Evolutionary conservation across 1,139 yeast species (phyloP).

Genomic region (Scheffersomyces parashehatae): DNA sequence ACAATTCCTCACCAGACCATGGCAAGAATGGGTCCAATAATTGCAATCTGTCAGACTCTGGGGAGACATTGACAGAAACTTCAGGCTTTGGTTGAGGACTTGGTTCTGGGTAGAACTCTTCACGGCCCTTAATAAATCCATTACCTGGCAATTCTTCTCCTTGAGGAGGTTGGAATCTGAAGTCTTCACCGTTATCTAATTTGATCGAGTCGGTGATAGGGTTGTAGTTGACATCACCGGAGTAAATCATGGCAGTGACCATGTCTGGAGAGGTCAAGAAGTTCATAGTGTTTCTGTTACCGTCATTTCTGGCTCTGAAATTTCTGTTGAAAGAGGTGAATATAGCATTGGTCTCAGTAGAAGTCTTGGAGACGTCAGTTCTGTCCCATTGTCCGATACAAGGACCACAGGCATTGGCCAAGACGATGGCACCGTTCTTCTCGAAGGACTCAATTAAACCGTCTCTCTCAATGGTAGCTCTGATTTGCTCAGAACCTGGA

Average conservation of each 20-base stretch:
- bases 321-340: constrained; percentile 96
- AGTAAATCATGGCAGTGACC: constrained; percentile 94
- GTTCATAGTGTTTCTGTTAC: constrained; percentile 95
- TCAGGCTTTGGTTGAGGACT: constrained; percentile 72
- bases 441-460: constrained; percentile 81
- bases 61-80: constrained; percentile 72
- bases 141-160: constrained; percentile 83
- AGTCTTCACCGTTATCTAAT: constrained; percentile 63
- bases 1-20: constrained; percentile 82
- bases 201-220: constrained; percentile 78
- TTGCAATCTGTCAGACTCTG: constrained; percentile 68
- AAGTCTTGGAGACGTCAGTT: constrained; percentile 59
- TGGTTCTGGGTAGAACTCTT: constrained; percentile 80
- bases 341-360: constrained; percentile 74
- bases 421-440: constrained; percentile 82
- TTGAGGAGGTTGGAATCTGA: constrained; percentile 66
- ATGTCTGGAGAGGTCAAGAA: constrained; percentile 95
- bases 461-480: constrained; percentile 96
- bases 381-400: constrained; percentile 99
- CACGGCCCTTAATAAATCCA: constrained; percentile 84
- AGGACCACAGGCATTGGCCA: constrained; percentile 98
- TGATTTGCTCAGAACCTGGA: constrained; percentile 98
- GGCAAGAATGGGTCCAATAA: constrained; percentile 83
- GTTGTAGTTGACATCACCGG: constrained; percentile 87
- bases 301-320: constrained; percentile 96